These are phyloP conservation scores for Aspergillus thermomutatus DNA, from an alignment of 2,329 filamentous ascomycete species.

Conservation along the genomic window DNA sequence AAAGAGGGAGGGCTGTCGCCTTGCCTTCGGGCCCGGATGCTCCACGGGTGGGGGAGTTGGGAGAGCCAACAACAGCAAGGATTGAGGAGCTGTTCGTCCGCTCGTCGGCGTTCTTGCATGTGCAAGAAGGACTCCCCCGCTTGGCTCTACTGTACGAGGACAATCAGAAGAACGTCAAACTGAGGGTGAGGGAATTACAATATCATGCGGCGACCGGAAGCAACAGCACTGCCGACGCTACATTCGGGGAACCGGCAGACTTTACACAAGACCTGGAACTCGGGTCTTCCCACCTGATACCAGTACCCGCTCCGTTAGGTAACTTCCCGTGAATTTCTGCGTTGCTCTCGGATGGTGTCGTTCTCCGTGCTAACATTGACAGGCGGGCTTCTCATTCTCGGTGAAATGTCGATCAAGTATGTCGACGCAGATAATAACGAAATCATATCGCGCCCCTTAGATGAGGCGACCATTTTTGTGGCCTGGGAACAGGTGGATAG, in stretches of 20 bases:
- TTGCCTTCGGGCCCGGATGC: constrained; percentile 22
- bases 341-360: background rate
- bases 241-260: constrained; percentile 51
- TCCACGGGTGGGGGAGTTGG: constrained; percentile 53
- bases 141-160: constrained; percentile 66
- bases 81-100: constrained; percentile 66
- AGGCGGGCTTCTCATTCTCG: constrained; percentile 70
- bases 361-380: constrained; percentile 47
- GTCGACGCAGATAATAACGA: constrained; percentile 73
- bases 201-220: constrained; percentile 46
- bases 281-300: constrained; percentile 60
- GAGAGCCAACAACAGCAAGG: constrained; percentile 58
- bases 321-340: background rate
- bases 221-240: constrained; percentile 47
- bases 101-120: constrained; percentile 63
- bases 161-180: constrained; percentile 52
- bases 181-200: constrained; percentile 55
- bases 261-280: constrained; percentile 55
- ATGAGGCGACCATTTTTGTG: constrained; percentile 81
- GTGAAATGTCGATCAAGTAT: constrained; percentile 79
- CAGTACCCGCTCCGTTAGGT: constrained; percentile 56
- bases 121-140: constrained; percentile 52
- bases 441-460: constrained; percentile 61
- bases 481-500: constrained; percentile 84
- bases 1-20: constrained; percentile 27